Evolutionary conservation across 2,329 filamentous ascomycete genomes (phyloP), one percentile per base, ranked within the genome.

Genomic region (Cordyceps cateniannulata): DNA sequence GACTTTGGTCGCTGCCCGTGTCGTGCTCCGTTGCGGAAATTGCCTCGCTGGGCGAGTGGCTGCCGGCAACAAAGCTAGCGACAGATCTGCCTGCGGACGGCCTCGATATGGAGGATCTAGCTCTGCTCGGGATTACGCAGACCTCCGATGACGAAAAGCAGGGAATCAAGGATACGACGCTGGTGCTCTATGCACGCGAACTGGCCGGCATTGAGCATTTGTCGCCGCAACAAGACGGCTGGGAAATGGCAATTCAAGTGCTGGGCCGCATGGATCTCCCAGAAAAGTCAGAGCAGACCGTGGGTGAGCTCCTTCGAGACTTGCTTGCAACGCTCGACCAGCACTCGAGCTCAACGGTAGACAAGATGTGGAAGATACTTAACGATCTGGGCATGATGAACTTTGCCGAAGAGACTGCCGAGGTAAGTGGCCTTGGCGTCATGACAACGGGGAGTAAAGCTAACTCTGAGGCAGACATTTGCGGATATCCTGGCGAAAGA

Each of bases 231-330:
- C 78, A 82, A 42, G 87, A 93, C 66, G 93, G 93, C 9, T 98
- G 93, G 93, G 91, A 97, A 75, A 76, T 97, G 69, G 89, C 92
- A 0, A 86, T 97, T 48, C 85, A 91, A 62, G 83, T 96, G 12
- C 79, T 97, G 50, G 90, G 89, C 10, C 85, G 93, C 59, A 82
- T 98, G 70, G 89, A 96, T 69, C 86, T 92, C 62, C 79, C 82
- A 0, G 79, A 85, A 53, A 82, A 84, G 54, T 90, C 90, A 8
- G 87, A 90, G 69, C 84, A 88, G 65, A 87, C 87, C 62, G 89
- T 97, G 12, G 82, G 86, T 45, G 83, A 88, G 62, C 77, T 97
- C 63, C 79, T 97, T 58, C 75, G 79, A 48, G 83, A 88, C 60
- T 79, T 87, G 24, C 78, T 98, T n/a, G 72, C 74, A 29, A 79